These are phyloP conservation scores for Trichoderma gracile DNA, from an alignment of 2,329 filamentous ascomycete genomes.

Conservation along the genomic window DNA sequence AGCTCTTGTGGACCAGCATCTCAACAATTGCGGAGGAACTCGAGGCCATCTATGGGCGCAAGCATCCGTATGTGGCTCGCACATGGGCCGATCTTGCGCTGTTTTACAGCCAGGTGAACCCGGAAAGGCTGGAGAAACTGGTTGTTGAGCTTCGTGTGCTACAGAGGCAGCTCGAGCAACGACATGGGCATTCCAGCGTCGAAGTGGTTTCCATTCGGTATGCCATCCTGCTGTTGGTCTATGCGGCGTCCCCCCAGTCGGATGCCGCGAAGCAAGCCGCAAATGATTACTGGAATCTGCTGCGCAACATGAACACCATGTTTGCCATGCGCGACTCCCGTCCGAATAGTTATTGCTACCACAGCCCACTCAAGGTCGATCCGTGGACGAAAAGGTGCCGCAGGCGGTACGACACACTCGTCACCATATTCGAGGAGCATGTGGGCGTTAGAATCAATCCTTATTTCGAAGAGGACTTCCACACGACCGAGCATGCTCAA, in stretches of 20 bases:
- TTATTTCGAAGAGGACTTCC: conserved; percentile 50
- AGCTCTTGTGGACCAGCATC: conserved; percentile 45
- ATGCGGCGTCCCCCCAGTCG: conserved; percentile 39
- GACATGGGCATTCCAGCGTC: conserved; percentile 36
- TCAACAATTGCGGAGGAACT: conserved; percentile 47
- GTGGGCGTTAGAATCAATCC: conserved; percentile 42
- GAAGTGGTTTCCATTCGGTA: conserved; percentile 46
- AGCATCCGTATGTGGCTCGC: conserved; percentile 47
- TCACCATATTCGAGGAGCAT: conserved; percentile 43
- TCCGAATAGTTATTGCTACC: conserved; percentile 46
- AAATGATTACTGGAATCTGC: conserved; percentile 42
- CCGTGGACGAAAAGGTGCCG: conserved; percentile 48
- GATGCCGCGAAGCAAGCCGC: conserved; percentile 41
- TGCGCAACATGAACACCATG: conserved; percentile 40
- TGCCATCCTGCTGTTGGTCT: conserved; percentile 44
- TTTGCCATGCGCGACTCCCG: conserved; percentile 42
- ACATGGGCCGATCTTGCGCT: conserved; percentile 46
- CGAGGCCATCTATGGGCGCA: conserved; percentile 47
- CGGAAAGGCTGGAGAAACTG: conserved; percentile 42
- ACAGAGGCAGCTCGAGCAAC: conserved; percentile 41
- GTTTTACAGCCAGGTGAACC: conserved; percentile 43
- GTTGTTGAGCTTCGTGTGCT: conserved; percentile 42
- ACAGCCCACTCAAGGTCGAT: conserved; percentile 47
- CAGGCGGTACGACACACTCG: conserved; percentile 43
- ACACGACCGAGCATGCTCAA: conserved; percentile 42